Evolutionary conservation across 345 rosid genomes (phyloP).

Genomic region (Salix brachista): DNA sequence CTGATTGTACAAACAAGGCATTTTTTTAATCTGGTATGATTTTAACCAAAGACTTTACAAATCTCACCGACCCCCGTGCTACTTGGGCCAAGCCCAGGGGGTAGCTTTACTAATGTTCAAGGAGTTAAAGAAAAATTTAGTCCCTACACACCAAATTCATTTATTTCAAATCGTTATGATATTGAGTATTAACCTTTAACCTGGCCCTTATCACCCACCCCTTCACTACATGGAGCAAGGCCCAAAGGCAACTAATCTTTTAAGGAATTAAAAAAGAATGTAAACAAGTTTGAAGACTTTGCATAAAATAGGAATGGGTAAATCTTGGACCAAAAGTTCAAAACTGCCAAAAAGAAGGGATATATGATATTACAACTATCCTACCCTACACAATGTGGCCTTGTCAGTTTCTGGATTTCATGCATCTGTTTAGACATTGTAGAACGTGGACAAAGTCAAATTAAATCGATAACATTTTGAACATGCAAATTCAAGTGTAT

Average conservation of each 20-base stretch:
- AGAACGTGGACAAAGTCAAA: neutral
- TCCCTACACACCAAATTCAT: neutral
- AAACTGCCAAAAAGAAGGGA: neutral
- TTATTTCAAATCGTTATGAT: neutral
- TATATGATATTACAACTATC: slow-evolving; percentile 3
- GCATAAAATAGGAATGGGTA: neutral
- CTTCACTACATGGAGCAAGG: neutral
- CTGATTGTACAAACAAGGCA: too few species aligned
- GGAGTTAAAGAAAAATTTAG: too few species aligned
- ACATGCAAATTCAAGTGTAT: neutral
- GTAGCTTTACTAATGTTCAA: neutral
- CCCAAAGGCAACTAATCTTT: neutral
- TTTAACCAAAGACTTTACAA: neutral
- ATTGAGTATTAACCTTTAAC: neutral
- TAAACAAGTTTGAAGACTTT: neutral
- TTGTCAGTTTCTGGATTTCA: neutral
- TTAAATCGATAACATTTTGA: neutral
- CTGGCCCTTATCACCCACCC: neutral
- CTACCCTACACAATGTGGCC: neutral
- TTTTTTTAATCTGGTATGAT: neutral
- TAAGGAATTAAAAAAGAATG: neutral
- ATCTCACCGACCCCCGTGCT: neutral
- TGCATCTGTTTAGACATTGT: neutral
- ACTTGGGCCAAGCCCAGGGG: neutral
- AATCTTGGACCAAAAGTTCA: neutral